Evolutionary conservation across 257 asterid species (phyloP).

Genomic region (Rhazya stricta): DNA sequence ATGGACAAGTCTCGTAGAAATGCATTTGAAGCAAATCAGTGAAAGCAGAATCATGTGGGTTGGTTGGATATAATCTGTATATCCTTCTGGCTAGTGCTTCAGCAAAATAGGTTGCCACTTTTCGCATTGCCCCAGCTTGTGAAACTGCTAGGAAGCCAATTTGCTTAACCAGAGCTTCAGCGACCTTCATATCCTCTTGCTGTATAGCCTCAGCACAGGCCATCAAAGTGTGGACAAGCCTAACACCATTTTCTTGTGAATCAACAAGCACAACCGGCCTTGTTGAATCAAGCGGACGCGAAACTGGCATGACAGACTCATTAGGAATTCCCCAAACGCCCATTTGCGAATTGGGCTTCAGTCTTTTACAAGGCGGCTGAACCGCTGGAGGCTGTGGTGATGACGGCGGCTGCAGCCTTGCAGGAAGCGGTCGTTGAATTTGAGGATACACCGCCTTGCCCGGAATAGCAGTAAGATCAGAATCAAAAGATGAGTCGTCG

Average conservation of each 20-base stretch:
- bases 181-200: constrained; percentile 52
- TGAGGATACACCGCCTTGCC: constrained; percentile 61
- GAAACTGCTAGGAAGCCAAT: constrained; percentile 68
- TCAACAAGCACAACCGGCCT: constrained; percentile 61
- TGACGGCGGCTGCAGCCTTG: constrained; percentile 4
- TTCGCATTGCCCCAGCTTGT: constrained; percentile 80
- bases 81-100: constrained; percentile 73
- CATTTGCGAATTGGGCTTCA: constrained; percentile 23
- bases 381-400: constrained; percentile 8
- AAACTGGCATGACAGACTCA: constrained; percentile 10
- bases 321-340: constrained; percentile 15
- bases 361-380: constrained; percentile 45
- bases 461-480: constrained; percentile 83
- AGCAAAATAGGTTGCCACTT: constrained; percentile 82
- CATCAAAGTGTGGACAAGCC: constrained; percentile 78
- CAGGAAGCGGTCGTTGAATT: constrained; percentile 5
- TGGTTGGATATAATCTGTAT: constrained; percentile 42
- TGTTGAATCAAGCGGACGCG: constrained; percentile 30
- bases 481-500: constrained; percentile 52
- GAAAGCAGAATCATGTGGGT: constrained; percentile 53
- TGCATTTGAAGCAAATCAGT: constrained; percentile 68
- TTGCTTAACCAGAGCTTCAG: constrained; percentile 64
- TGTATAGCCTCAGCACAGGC: constrained; percentile 90
- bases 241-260: constrained; percentile 78
- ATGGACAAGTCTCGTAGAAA: constrained; percentile 84